Conservation (phyloP, 1,139 yeast species). For the Magnusiomyces clavatus region DNA sequence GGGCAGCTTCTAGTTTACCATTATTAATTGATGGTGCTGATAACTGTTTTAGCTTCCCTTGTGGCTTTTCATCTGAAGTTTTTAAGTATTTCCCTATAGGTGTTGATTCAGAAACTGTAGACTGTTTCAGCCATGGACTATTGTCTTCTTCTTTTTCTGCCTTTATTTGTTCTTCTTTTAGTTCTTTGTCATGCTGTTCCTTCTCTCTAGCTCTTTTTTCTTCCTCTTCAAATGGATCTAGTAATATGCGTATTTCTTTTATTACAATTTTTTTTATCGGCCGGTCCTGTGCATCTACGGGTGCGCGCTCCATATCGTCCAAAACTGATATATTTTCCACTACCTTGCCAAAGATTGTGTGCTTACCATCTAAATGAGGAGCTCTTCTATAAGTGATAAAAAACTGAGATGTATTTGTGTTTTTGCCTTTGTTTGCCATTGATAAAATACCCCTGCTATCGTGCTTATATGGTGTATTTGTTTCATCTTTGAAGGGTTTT, state of each 20-base stretch:
- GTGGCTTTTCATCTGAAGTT: background rate
- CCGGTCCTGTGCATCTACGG: constrained; percentile 26
- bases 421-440: constrained; percentile 64
- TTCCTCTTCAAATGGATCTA: constrained; percentile 53
- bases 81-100: constrained; percentile 12
- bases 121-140: constrained; percentile 22
- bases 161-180: background rate
- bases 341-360: constrained; percentile 72
- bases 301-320: constrained; percentile 53
- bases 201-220: background rate
- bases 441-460: constrained; percentile 74
- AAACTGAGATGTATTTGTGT: constrained; percentile 68
- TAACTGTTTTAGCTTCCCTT: background rate
- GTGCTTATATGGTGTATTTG: constrained; percentile 69
- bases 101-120: constrained; percentile 2
- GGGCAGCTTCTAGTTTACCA: background rate
- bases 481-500: constrained; percentile 39
- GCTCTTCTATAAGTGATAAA: constrained; percentile 67
- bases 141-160: constrained; percentile 18
- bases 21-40: background rate
- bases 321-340: constrained; percentile 71
- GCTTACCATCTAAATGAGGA: constrained; percentile 68
- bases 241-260: constrained; percentile 61
- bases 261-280: constrained; percentile 34
- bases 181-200: background rate